Base-by-base conservation (phyloP, 441 rosid species). In the Omphalea diandra region DNA sequence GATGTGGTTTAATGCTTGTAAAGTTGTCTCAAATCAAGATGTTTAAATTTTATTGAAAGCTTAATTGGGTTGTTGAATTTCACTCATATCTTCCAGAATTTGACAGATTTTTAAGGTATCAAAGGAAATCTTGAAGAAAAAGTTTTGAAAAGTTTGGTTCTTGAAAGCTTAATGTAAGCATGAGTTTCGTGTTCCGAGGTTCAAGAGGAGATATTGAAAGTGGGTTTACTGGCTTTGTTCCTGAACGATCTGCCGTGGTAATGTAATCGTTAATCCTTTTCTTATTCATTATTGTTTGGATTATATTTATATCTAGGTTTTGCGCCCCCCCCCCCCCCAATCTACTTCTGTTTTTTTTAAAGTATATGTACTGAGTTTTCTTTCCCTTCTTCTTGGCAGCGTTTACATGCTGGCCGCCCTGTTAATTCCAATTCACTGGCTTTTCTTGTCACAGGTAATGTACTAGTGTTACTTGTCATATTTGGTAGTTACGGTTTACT, bases 161-260 rank as follows among this genome's bases (percentile, higher is more conserved):
- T 70, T 40, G 38, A 33, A 56, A 58, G 41, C 15, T 75, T 56
- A 57, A 2, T 53, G 73, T 75, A 47, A 68, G 40, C 59, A 90
- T 93, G 98, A 93, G 97, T 81, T 93, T 88, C 49, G 89, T 84
- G 63, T 93, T 89, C 57, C 82, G 97, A 32, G 97, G 98, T 70
- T 79, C 82, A 36, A 83, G 97, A 80, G 86, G 87, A 18, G 98
- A 93, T 82, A 80, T 90, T 49, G 98, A 90, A 76, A 82, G 73
- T 61, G 97, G 94, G 40, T 84, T 88, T 63, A 79, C 87, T 0
- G 88, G 85, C 10, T 84, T 86, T 61, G 73, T 89, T 70, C 88
- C 94, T 0, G 94, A 87, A 72, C 80, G 93, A 36, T 87, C 90
- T 64, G 67, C 89, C 24, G 36, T 90, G 84, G 98, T 93, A 72